Percentiles rank a stretch among this genome's conserved stretches.
phyloP scores from a whole-genome alignment of 1,139 yeast genomes.

The Debaryomycetaceae sp. region DNA sequence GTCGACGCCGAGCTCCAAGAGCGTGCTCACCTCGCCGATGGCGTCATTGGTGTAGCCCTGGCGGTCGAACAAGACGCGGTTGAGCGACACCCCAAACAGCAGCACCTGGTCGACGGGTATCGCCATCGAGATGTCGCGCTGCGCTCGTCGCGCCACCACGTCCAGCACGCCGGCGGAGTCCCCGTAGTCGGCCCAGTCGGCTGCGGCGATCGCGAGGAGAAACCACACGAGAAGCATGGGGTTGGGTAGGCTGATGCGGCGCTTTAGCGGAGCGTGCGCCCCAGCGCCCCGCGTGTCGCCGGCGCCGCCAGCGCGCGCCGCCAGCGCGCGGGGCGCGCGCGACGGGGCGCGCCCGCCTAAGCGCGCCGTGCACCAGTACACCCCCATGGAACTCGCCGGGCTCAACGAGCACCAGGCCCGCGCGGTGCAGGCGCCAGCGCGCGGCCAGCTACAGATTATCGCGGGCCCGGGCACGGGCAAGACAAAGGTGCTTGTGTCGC shows the following conservation, averaged over 20 bases:
- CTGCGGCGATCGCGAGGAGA: not conserved
- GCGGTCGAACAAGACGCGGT: constrained; percentile 43
- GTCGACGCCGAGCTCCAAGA: constrained; percentile 51
- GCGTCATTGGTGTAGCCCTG: constrained; percentile 48
- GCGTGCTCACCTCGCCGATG: constrained; percentile 27
- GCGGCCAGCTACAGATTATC: constrained; percentile 63
- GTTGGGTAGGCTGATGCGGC: too few species aligned
- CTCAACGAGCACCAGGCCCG: constrained; percentile 55
- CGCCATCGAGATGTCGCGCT: constrained; percentile 60
- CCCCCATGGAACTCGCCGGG: constrained; percentile 11
- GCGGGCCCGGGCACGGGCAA: constrained; percentile 95
- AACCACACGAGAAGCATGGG: not conserved
- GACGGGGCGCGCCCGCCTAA: too few species aligned
- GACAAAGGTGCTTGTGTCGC: constrained; percentile 72
- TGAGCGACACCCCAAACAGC: constrained; percentile 55
- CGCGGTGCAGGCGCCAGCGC: constrained; percentile 57
- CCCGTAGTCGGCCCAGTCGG: not conserved
- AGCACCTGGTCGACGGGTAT: constrained; percentile 56
- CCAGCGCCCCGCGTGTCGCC: too few species aligned
- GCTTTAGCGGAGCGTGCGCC: too few species aligned
- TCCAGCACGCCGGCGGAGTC: not conserved
- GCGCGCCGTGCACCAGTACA: too few species aligned
- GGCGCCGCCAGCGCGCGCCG: too few species aligned
- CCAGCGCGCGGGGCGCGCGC: too few species aligned
- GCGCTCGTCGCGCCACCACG: constrained; percentile 48